Base-by-base conservation (phyloP, 2,329 filamentous ascomycete species). In the Penicillium sp. region DNA sequence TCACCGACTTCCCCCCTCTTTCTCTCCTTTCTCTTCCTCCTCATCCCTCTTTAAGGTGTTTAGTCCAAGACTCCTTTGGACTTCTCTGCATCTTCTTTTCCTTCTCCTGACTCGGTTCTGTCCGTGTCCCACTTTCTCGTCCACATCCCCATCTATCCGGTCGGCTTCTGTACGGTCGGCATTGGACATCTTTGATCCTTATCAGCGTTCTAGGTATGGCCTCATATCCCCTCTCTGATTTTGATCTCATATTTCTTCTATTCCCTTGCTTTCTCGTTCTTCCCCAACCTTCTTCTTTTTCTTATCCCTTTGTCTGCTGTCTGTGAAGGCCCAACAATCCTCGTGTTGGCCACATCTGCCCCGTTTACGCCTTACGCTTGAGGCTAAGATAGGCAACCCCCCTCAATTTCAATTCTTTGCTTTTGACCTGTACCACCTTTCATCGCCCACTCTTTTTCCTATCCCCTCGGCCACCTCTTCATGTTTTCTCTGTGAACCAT, bases 31-130 rank as follows among this genome's bases (percentile, higher is more conserved):
- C 56, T 58, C 56, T 57, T 42, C 46, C 58, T 57, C 53, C 54
- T 64, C 54, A 53, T 58, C 53, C 54, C 47, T 54, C 50, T 59
- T 52, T 39, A 52, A 55, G 48, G 57, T 54, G 62, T 67, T 63
- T 65, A 68, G 65, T 64, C 64, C 60, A 56, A 61, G 48, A 65
- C 39, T 49, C 65, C 65, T 11, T 16, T 69, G 67, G 65, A 61
- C 62, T 42, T 44, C 44, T 16, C 19, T 22, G n/a, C 10, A 42
- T 54, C 14, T 54, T 53, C 8, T 21, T 53, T 21, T 39, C 46
- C 42, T 52, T 43, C 45, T 52, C 37, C 53, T 50, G 47, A 16
- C 16, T 26, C 42, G 39, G 50, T 37, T 42, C 31, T 21, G 13
- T 21, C 33, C 33, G 48, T 27, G 39, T 42, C 26, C 44, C 10